A percentile compares a stretch with the other conserved stretches of the same genome.
These are phyloP conservation scores for Saccharum officinarum DNA, from an alignment of 176 grass and related monocot species.

Conservation along the genomic window DNA sequence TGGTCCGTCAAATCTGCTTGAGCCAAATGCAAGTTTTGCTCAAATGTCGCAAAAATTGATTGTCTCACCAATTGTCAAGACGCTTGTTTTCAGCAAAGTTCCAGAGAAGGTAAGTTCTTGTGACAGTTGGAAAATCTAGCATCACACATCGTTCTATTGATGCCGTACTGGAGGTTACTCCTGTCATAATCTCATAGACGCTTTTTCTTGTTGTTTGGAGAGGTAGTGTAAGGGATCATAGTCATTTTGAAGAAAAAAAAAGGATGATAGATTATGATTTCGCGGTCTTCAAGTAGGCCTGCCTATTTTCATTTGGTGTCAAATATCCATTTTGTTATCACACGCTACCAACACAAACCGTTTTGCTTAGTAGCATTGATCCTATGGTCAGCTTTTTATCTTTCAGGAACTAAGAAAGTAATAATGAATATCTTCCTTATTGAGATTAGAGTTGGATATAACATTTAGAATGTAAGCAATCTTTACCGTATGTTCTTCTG, in stretches of 20 bases:
- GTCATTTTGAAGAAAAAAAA: background rate
- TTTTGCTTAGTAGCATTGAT: background rate
- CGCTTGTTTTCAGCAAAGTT: constrained; percentile 94
- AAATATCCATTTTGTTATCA: background rate
- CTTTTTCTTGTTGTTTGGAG: background rate
- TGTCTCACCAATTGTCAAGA: constrained; percentile 97
- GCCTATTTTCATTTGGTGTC: background rate
- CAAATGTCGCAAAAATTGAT: constrained; percentile 95
- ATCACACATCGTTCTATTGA: background rate
- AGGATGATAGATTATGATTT: background rate
- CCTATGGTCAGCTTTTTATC: background rate
- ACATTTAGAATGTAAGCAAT: background rate
- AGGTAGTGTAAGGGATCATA: background rate
- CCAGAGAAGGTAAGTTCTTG: constrained; percentile 77
- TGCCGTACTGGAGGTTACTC: background rate
- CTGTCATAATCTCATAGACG: background rate
- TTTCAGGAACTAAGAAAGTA: background rate
- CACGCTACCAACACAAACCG: background rate
- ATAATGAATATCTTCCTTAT: background rate
- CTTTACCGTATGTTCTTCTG: background rate
- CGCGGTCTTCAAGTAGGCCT: background rate
- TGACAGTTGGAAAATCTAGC: background rate
- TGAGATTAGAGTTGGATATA: no score
- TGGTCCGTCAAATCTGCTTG: constrained; percentile 90
- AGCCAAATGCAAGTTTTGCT: constrained; percentile 82